Conservation (phyloP, 225 moss, liverwort and hornwort species). For the Pseudoscleropodium purum region DNA sequence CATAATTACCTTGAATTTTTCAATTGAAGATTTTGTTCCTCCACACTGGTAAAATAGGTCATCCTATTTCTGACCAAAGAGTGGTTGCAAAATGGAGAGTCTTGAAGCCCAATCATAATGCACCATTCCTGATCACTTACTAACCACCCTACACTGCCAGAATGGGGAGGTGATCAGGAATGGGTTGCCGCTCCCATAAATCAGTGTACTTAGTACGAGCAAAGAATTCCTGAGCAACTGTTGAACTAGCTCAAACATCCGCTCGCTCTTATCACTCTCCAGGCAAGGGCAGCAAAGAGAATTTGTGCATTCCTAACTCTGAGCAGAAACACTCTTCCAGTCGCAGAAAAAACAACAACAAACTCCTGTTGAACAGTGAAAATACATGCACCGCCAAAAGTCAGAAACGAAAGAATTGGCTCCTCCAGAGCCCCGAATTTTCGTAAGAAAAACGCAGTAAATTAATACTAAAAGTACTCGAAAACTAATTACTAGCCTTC, state of each 20-base stretch:
- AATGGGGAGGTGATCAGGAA: too few relatives aligned
- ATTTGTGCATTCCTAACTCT: neutral
- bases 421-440: neutral
- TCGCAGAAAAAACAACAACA: neutral
- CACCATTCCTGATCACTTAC: too few relatives aligned
- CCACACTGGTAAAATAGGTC: too few relatives aligned
- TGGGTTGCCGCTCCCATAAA: too few relatives aligned
- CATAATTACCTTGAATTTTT: too few relatives aligned
- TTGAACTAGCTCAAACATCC: neutral
- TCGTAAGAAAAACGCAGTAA: neutral
- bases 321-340: neutral
- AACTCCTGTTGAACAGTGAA: neutral
- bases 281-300: neutral
- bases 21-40: too few relatives aligned
- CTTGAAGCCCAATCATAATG: too few relatives aligned
- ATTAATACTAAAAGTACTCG: neutral
- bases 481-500: neutral
- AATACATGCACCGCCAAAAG: neutral
- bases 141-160: too few relatives aligned
- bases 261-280: neutral
- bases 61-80: too few relatives aligned
- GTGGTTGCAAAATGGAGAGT: too few relatives aligned
- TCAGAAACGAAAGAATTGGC: neutral
- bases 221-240: neutral
- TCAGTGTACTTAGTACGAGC: neutral